phyloP scores from a whole-genome alignment of 176 grass and related monocot genomes.

The Carex parvula region DNA sequence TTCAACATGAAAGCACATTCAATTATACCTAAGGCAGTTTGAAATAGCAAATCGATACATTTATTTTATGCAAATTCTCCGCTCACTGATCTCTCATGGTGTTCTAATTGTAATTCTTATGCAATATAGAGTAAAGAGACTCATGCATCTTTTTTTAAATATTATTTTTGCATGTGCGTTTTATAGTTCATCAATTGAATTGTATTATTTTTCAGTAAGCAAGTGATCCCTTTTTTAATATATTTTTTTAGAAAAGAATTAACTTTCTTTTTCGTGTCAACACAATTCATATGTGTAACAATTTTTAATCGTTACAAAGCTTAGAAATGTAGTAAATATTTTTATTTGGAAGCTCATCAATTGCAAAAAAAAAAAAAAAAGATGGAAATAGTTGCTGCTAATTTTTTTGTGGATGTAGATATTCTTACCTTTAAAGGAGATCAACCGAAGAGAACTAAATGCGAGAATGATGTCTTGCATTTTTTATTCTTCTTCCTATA shows the following conservation, averaged over 20 bases:
- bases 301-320: too few relatives aligned
- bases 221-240: too few relatives aligned
- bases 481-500: too few relatives aligned
- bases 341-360: too few relatives aligned
- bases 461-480: too few relatives aligned
- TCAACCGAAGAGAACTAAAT: too few relatives aligned
- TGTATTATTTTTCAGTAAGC: background rate
- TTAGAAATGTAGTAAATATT: too few relatives aligned
- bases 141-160: background rate
- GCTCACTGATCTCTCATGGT: background rate
- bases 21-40: slow-evolving; percentile 50
- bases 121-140: slow-evolving; percentile 16
- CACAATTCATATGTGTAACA: background rate
- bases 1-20: slow-evolving; percentile 73
- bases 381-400: too few relatives aligned
- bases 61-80: background rate
- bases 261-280: background rate
- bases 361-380: too few relatives aligned
- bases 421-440: too few relatives aligned
- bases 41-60: background rate
- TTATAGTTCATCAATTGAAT: background rate
- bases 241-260: background rate
- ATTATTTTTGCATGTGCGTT: slow-evolving; percentile 5
- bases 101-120: slow-evolving; percentile 14
- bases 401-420: too few relatives aligned